phyloP scores from a whole-genome alignment of 2,329 filamentous ascomycete genomes.

The Colletotrichum theobromicola region DNA sequence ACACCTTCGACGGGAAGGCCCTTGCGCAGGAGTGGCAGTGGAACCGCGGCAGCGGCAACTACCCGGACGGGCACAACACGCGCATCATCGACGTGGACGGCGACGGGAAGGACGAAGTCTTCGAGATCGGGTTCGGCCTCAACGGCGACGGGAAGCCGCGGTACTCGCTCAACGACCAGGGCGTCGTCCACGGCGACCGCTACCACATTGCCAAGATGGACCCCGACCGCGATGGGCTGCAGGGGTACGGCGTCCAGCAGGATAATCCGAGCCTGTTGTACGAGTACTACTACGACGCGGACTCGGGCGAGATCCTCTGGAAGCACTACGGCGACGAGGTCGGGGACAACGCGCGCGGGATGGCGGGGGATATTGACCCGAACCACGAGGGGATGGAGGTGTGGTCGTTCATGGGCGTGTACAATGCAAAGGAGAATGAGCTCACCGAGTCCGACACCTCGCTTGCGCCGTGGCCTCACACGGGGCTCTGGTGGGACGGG shows the following conservation, averaged over 20 bases:
- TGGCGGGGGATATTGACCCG: conserved; percentile 27
- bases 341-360: not conserved
- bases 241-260: conserved; percentile 27
- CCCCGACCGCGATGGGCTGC: conserved; percentile 20
- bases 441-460: not conserved
- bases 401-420: conserved; percentile 25
- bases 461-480: conserved; percentile 7
- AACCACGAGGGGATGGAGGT: conserved; percentile 23
- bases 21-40: conserved; percentile 26
- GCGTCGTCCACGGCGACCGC: conserved; percentile 25
- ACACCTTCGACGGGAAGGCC: conserved; percentile 22
- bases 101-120: conserved; percentile 23
- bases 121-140: conserved; percentile 27
- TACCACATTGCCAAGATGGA: conserved; percentile 29
- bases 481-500: conserved; percentile 20
- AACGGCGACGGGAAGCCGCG: conserved; percentile 25
- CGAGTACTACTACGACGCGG: conserved; percentile 29
- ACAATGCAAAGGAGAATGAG: conserved; percentile 21
- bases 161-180: conserved; percentile 22
- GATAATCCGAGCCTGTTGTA: conserved; percentile 18
- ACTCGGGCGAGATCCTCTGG: conserved; percentile 22
- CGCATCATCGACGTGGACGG: conserved; percentile 26
- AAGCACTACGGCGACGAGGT: conserved; percentile 13
- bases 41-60: conserved; percentile 6
- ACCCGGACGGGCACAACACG: conserved; percentile 27